Evolutionary conservation across 305 asterid genomes (phyloP).

Genomic region (Rubia tinctorum): DNA sequence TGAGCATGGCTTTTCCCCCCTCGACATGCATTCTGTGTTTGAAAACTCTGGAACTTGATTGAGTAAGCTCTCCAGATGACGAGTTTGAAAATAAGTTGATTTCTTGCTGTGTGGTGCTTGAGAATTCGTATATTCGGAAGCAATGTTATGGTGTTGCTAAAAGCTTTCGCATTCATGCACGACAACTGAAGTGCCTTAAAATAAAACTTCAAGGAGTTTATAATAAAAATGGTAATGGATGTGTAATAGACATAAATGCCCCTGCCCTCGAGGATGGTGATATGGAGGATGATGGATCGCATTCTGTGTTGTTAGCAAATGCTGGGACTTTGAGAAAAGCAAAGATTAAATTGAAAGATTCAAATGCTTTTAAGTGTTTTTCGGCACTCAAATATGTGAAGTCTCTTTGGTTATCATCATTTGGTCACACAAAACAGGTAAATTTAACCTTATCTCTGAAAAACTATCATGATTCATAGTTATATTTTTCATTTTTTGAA

Average conservation of each 20-base stretch:
- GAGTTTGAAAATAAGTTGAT: not conserved
- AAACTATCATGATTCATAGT: not conserved
- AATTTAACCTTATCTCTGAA: not conserved
- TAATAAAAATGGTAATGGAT: too few relatives aligned
- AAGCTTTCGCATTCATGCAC: not conserved
- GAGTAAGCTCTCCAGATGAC: not conserved
- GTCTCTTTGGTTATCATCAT: not conserved
- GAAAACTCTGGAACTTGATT: not conserved
- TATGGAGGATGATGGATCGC: too few relatives aligned
- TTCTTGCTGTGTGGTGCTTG: conserved; percentile 4
- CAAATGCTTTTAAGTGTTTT: not conserved
- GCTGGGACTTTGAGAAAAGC: not conserved
- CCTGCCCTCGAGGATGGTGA: too few relatives aligned
- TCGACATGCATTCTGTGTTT: not conserved
- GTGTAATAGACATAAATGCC: too few relatives aligned
- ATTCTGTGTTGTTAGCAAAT: not conserved
- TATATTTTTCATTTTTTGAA: not conserved
- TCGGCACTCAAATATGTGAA: not conserved
- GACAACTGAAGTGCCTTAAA: not conserved
- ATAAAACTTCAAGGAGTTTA: too few relatives aligned
- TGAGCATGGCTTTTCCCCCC: not conserved
- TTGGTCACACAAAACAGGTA: not conserved
- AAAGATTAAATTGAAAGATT: not conserved
- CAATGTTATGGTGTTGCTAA: not conserved
- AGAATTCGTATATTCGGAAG: not conserved